Evolutionary conservation across 1,139 yeast genomes (phyloP).

Genomic region (Diutina pseudorugosa): DNA sequence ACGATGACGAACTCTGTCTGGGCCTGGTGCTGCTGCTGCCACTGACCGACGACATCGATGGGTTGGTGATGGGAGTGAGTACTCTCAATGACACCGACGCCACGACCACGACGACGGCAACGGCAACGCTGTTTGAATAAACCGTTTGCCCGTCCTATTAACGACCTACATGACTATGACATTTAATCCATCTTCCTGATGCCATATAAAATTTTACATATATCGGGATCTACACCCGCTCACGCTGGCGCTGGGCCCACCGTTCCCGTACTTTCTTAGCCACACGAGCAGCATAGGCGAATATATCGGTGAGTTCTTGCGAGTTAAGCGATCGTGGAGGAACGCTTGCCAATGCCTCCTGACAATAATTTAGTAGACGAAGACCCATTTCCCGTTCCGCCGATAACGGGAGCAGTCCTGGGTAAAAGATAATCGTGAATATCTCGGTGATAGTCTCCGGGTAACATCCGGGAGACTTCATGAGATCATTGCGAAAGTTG

Average conservation of each 20-base stretch:
- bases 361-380: background rate
- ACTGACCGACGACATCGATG: background rate
- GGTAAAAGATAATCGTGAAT: background rate
- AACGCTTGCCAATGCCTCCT: background rate
- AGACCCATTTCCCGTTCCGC: background rate
- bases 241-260: background rate
- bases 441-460: background rate
- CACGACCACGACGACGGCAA: background rate
- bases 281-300: background rate
- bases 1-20: background rate
- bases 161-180: background rate
- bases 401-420: background rate
- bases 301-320: background rate
- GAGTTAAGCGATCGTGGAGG: background rate
- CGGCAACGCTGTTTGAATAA: background rate
- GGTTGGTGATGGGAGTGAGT: background rate
- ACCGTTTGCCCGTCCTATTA: background rate
- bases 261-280: background rate
- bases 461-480: background rate
- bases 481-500: background rate
- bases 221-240: background rate
- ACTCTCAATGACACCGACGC: background rate
- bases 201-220: background rate
- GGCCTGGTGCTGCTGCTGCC: background rate
- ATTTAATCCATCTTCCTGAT: background rate